A percentile compares a stretch with the other conserved stretches of the same genome.
These are phyloP conservation scores for Colletotrichum caudatum DNA, from an alignment of 2,329 filamentous ascomycete genomes.

Conservation along the genomic window DNA sequence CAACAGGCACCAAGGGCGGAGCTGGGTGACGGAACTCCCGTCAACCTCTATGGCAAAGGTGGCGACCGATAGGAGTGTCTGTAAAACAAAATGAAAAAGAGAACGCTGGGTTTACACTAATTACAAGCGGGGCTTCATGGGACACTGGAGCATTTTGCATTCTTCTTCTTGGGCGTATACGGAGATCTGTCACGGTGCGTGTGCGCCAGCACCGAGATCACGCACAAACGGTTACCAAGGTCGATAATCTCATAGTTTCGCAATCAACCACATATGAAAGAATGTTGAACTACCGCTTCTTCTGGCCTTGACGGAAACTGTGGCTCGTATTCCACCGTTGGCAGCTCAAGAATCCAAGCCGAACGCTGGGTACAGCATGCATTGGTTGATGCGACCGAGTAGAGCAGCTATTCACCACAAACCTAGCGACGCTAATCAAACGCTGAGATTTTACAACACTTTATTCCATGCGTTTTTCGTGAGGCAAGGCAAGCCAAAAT, in stretches of 20 bases:
- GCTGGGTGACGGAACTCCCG: constrained; percentile 20
- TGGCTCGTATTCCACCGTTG: neutral
- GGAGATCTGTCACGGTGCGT: neutral
- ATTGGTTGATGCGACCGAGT: neutral
- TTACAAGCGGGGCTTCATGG: constrained; percentile 4
- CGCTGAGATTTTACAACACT: neutral
- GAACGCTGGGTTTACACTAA: neutral
- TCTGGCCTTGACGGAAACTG: neutral
- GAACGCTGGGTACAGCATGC: too few species aligned
- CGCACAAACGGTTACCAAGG: neutral
- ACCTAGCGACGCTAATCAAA: neutral
- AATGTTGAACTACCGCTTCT: accelerated
- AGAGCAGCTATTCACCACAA: neutral
- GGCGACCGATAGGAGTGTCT: neutral
- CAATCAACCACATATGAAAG: neutral
- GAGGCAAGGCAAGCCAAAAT: neutral
- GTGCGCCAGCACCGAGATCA: too few species aligned
- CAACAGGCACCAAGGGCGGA: constrained; percentile 16
- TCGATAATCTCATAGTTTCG: neutral
- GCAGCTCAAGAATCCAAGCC: neutral
- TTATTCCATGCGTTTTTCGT: neutral
- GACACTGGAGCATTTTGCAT: neutral
- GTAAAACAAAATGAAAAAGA: too few species aligned
- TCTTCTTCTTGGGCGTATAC: neutral
- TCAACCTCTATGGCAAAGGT: neutral